These are phyloP conservation scores for Magnolia changhungtana DNA, from an alignment of 164 flowering plant species.

Conservation along the genomic window DNA sequence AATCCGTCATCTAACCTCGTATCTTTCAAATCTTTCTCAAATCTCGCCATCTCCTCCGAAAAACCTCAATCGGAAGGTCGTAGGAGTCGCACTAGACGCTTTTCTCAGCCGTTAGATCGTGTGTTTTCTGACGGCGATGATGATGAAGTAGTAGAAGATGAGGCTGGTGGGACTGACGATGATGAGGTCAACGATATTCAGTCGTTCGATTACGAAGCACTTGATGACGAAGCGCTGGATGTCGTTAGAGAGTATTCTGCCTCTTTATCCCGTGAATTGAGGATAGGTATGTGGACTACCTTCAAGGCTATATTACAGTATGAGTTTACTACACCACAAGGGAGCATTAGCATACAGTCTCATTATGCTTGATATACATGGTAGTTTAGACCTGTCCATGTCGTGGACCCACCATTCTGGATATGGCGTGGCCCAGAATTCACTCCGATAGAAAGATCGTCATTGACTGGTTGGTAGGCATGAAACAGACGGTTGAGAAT, in stretches of 20 bases:
- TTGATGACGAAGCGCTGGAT: slow-evolving; percentile 61
- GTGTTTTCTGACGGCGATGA: slow-evolving; percentile 11
- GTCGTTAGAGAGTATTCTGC: slow-evolving; percentile 45
- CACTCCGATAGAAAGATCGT: background rate
- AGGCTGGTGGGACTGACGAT: slow-evolving; percentile 16
- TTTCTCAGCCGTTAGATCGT: slow-evolving; percentile 2
- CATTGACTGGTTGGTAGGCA: background rate
- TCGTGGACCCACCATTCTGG: background rate
- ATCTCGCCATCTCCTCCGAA: background rate
- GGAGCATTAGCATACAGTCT: background rate
- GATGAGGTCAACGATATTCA: slow-evolving; percentile 20
- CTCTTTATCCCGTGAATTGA: slow-evolving; percentile 46
- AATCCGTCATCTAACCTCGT: background rate
- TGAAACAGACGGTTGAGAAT: no score
- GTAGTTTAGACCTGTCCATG: background rate
- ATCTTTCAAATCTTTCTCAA: slow-evolving; percentile 9
- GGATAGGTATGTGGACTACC: slow-evolving; percentile 38
- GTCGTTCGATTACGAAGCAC: slow-evolving; percentile 37
- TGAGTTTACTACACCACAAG: background rate
- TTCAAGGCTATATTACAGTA: background rate
- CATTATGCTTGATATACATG: background rate
- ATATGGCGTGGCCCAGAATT: background rate
- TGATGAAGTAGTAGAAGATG: slow-evolving; percentile 23
- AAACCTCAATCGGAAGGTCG: background rate
- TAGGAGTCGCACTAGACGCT: slow-evolving; percentile 12